Conservation (phyloP, 345 rosid species). For the Lepidium aucheri region DNA sequence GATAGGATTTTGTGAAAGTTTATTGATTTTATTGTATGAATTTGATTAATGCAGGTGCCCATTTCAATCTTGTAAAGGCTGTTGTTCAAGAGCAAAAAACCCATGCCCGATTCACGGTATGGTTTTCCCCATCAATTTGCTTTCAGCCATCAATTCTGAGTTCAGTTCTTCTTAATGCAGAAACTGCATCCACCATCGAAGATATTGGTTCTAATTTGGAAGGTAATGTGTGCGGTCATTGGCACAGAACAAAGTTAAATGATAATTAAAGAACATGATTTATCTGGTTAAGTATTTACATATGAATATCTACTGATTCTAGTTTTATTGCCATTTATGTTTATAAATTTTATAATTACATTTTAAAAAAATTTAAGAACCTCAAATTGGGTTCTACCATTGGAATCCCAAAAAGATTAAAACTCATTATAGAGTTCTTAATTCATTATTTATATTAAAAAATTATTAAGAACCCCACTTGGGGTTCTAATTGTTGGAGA, state of each 20-base stretch:
- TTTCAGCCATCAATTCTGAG: background rate
- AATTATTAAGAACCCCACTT: too few species aligned
- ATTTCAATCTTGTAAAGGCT: constrained; percentile 87
- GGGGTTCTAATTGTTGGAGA: too few species aligned
- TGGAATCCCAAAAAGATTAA: too few species aligned
- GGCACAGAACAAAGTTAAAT: constrained; percentile 25
- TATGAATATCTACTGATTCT: background rate
- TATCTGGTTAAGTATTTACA: background rate
- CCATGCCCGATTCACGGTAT: constrained; percentile 95
- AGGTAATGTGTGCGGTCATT: constrained; percentile 49
- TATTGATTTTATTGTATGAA: constrained; percentile 4
- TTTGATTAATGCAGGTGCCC: constrained; percentile 67
- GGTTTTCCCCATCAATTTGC: background rate
- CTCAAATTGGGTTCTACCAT: too few species aligned
- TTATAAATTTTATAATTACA: too few species aligned
- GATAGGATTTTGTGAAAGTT: background rate
- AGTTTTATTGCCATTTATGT: too few species aligned
- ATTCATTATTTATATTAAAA: too few species aligned
- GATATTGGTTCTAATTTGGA: constrained; percentile 79
- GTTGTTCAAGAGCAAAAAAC: constrained; percentile 90
- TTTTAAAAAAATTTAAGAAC: too few species aligned
- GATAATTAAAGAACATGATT: constrained; percentile 6
- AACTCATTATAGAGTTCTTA: too few species aligned
- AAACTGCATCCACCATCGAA: constrained; percentile 63
- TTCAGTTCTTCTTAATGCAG: constrained; percentile 25